These are phyloP conservation scores for Xanthoconium stramineum DNA, from an alignment of 768 basidiomycete genomes.

Conservation along the genomic window DNA sequence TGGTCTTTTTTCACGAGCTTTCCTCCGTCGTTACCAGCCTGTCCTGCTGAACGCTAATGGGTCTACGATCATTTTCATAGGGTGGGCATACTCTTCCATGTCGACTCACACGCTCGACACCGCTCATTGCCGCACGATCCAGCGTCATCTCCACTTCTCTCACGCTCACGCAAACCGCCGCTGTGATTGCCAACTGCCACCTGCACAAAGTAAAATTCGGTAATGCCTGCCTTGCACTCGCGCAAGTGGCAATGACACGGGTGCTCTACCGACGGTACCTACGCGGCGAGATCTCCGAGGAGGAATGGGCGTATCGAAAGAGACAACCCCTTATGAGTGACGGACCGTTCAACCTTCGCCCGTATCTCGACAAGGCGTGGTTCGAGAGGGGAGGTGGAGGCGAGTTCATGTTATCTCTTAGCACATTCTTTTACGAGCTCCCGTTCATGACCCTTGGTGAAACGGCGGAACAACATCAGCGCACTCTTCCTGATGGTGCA, in stretches of 20 bases:
- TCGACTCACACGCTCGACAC: constrained; percentile 34
- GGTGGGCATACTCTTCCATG: constrained; percentile 58
- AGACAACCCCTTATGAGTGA: neutral
- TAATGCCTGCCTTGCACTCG: constrained; percentile 45
- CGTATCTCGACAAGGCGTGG: constrained; percentile 48
- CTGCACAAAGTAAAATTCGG: constrained; percentile 47
- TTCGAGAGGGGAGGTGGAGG: constrained; percentile 39
- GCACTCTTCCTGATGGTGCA: constrained; percentile 14
- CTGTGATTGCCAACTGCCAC: constrained; percentile 41
- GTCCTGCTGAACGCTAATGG: neutral
- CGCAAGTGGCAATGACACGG: constrained; percentile 52
- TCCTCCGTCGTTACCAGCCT: neutral
- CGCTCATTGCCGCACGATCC: constrained; percentile 37
- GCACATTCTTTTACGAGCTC: constrained; percentile 42
- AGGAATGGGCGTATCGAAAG: neutral
- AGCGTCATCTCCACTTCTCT: constrained; percentile 21
- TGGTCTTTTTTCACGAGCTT: neutral
- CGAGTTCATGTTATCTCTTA: constrained; percentile 40
- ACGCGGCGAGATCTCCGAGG: constrained; percentile 39
- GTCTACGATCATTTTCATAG: constrained; percentile 26
- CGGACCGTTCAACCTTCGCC: constrained; percentile 47
- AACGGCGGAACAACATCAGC: neutral
- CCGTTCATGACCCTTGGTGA: constrained; percentile 45
- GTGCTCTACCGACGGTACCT: constrained; percentile 46
- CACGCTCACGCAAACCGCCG: constrained; percentile 27